Percentiles rank a stretch among this genome's conserved stretches.
phyloP scores from a whole-genome alignment of 805 yeast species.

The Kodamaea leandrae region DNA sequence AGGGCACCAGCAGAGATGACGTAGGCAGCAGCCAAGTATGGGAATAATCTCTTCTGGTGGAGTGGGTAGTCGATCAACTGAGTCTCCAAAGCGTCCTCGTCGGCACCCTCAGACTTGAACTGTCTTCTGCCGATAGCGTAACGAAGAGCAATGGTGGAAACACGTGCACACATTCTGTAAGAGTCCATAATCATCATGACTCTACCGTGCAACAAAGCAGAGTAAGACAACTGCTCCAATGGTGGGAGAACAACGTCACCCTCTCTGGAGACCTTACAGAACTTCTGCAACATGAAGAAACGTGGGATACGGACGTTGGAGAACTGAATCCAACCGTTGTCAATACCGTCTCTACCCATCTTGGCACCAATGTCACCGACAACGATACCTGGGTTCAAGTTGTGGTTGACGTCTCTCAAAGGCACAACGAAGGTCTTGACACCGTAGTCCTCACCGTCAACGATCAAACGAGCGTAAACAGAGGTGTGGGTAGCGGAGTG shows the following conservation, averaged over 20 bases:
- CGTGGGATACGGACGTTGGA: slow-evolving; percentile 80
- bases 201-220: slow-evolving; percentile 84
- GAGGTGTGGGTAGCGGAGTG: slow-evolving; percentile 86
- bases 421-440: slow-evolving; percentile 93
- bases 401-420: slow-evolving; percentile 70
- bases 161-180: slow-evolving; percentile 74
- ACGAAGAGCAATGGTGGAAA: slow-evolving; percentile 79
- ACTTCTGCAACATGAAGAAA: slow-evolving; percentile 77
- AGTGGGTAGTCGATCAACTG: slow-evolving; percentile 83
- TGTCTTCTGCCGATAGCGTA: slow-evolving; percentile 90
- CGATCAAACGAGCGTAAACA: slow-evolving; percentile 81
- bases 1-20: slow-evolving; percentile 71
- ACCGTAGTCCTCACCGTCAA: slow-evolving; percentile 83
- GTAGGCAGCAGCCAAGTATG: slow-evolving; percentile 77
- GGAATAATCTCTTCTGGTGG: slow-evolving; percentile 85
- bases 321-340: slow-evolving; percentile 96
- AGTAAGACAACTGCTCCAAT: slow-evolving; percentile 82
- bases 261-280: slow-evolving; percentile 63
- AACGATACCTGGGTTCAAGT: slow-evolving; percentile 72
- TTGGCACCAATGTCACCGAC: slow-evolving; percentile 93
- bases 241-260: slow-evolving; percentile 79
- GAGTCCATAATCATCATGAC: slow-evolving; percentile 88
- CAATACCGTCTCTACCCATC: slow-evolving; percentile 96
- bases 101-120: slow-evolving; percentile 48
- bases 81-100: slow-evolving; percentile 47